Base-by-base conservation (phyloP, 495 filamentous ascomycete genomes). In the Zalerion maritima region DNA sequence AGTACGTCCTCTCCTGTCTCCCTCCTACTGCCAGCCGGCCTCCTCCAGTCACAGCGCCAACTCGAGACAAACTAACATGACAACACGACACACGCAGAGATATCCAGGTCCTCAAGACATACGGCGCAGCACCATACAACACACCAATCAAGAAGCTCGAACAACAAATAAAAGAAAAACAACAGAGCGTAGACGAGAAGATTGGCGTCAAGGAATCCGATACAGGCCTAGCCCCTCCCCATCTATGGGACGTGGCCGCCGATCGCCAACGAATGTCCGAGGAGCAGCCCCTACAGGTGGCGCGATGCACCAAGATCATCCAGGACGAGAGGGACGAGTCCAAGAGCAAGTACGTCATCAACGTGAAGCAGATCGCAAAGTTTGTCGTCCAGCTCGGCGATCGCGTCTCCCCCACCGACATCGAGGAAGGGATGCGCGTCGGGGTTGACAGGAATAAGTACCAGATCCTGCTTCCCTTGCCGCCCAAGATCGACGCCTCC, bases 321-420 rank as follows among this genome's bases (percentile, higher is more conserved):
- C 75, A 81, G 34, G 85, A 93, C 55, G 89, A 93, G 51, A 89
- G 92, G 60, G 86, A 97, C 60, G 60, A 77, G 18, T 83, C 93
- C 42, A 97, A 97, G 72, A 89, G 79, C 71, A 96, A 96, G 75
- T 97, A 97, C 65, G 86, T 97, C 47, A 97, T 97, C 70, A 97
- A 96, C 57, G 89, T 97, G 41, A 97, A 97, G 61, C 89, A 97
- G 54, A 96, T 97, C 38, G 89, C 89, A 50, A 97, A 97, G 59
- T 97, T 97, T 45, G 89, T 97, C 25, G 89, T 97, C 47, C 92
- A 96, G 57, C 72, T 97, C 29, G 89, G 89, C 40, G 89, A 97
- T 52, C 78, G 91, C 27, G 87, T 97, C 36, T 86, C 78, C 53
- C 91, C 89, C 22, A 94, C 87, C 45, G 89, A 97, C 75, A 96